These are phyloP conservation scores for Blastobotrys indianensis DNA, from an alignment of 1,139 yeast species.

Conservation along the genomic window DNA sequence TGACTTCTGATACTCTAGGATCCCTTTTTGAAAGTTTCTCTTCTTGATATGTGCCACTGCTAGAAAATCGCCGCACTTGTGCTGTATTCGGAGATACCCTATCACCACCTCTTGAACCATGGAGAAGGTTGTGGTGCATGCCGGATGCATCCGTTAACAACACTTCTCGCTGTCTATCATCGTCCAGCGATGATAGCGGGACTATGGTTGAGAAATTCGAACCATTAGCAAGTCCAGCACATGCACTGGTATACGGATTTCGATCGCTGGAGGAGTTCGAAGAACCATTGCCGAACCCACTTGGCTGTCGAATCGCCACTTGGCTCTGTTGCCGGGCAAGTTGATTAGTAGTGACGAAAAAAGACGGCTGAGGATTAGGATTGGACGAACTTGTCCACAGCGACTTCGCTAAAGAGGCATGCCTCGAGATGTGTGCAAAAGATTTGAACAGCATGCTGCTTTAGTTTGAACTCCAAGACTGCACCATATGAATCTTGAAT, in stretches of 20 bases:
- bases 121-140: neutral
- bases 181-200: constrained; percentile 30
- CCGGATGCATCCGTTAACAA: constrained; percentile 9
- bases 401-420: constrained; percentile 33
- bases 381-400: constrained; percentile 30
- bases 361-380: constrained; percentile 31
- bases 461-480: neutral
- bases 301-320: constrained; percentile 25
- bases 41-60: too few species aligned
- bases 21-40: too few species aligned
- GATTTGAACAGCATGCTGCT: constrained; percentile 33
- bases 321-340: constrained; percentile 37
- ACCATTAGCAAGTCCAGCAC: constrained; percentile 15
- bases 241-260: constrained; percentile 20
- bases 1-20: too few species aligned
- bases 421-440: constrained; percentile 33
- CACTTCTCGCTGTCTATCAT: constrained; percentile 28
- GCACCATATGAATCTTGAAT: too few species aligned
- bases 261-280: constrained; percentile 16
- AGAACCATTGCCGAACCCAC: constrained; percentile 15
- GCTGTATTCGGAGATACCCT: too few species aligned
- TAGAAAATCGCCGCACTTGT: too few species aligned
- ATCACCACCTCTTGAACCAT: too few species aligned
- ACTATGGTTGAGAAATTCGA: constrained; percentile 22
- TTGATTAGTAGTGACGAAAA: constrained; percentile 38